Evolutionary conservation across 2,329 filamentous ascomycete species (phyloP).

Genomic region (Lasiodiplodia theobromae): DNA sequence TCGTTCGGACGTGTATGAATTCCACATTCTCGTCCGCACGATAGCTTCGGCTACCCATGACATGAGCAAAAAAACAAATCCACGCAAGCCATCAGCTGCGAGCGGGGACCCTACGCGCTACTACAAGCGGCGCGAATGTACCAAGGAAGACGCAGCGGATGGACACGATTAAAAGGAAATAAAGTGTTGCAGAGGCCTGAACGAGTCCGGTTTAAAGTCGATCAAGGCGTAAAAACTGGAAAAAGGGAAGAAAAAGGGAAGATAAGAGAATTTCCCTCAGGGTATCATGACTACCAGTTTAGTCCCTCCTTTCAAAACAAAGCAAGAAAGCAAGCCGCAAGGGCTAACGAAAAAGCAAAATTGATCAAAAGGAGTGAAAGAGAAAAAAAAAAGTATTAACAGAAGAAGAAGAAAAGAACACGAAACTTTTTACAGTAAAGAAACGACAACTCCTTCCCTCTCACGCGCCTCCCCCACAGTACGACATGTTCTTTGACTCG

Average conservation of each 20-base stretch:
- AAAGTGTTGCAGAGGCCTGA: neutral
- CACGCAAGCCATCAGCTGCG: no score
- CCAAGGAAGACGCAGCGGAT: neutral
- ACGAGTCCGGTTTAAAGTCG: neutral
- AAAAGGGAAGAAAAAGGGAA: neutral
- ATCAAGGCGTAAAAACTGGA: neutral
- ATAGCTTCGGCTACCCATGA: no score
- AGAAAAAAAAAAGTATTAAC: conserved; percentile 11
- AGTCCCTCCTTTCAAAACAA: neutral
- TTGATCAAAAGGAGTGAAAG: neutral
- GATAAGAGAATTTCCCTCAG: conserved; percentile 20
- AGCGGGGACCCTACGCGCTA: neutral
- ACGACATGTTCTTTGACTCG: no score
- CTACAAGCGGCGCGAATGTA: neutral
- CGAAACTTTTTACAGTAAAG: neutral
- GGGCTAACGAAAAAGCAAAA: neutral
- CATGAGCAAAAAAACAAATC: no score
- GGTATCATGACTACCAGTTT: conserved; percentile 24
- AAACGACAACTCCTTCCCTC: conserved; percentile 15
- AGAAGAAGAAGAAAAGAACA: conserved; percentile 1
- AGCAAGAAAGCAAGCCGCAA: neutral
- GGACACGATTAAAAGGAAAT: neutral
- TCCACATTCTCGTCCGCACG: no score
- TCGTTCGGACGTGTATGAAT: no score
- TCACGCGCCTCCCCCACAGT: neutral